Evolutionary conservation across 2,329 filamentous ascomycete species (phyloP), one percentile per base, ranked within the genome.

Genomic region (Exutisphaerella laricina): DNA sequence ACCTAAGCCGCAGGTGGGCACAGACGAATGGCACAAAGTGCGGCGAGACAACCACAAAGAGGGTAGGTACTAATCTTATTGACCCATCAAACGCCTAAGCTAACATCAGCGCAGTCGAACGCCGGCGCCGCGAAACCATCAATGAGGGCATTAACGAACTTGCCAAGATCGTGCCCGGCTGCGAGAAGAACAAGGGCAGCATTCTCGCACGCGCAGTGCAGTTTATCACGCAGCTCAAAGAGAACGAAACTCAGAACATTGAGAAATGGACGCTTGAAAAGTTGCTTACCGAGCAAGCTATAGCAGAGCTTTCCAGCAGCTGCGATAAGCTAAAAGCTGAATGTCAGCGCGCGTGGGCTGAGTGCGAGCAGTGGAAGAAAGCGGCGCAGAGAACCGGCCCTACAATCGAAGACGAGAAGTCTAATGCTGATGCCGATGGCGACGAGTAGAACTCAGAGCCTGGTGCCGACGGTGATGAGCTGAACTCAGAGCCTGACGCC

Each of bases 71-170:
- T n/a, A n/a, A n/a, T n/a, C n/a, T n/a, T n/a, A n/a, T n/a, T n/a
- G n/a, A n/a, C n/a, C n/a, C n/a, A n/a, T n/a, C n/a, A n/a, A n/a
- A n/a, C n/a, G n/a, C n/a, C n/a, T n/a, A n/a, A n/a, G 25, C 52
- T 53, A 47, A 50, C 29, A n/a, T 12, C 20, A 13, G 10, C 7
- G 3, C 48, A 97, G 92, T 98, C 49, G 92, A 98, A 69, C 88
- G 92, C 48, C 87, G 92, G 46, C 88, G 92, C 32, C 86, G 92
- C 51, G 92, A 98, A 68, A 96, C 92, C 0, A 98, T 98, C 65
- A 98, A 98, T 55, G 92, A 98, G 68, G 92, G 92, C 37, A 98
- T 98, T 57, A 97, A 96, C 61, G 92, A 97, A 66, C 79, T 98
- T 21, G 87, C 90, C 55, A 97, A 96, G 70, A 94, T 98, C 54